Percentiles rank a stretch among this genome's conserved stretches.
Evolutionary conservation across 495 filamentous ascomycete species (phyloP).

Genomic region (Daldinia childiae): DNA sequence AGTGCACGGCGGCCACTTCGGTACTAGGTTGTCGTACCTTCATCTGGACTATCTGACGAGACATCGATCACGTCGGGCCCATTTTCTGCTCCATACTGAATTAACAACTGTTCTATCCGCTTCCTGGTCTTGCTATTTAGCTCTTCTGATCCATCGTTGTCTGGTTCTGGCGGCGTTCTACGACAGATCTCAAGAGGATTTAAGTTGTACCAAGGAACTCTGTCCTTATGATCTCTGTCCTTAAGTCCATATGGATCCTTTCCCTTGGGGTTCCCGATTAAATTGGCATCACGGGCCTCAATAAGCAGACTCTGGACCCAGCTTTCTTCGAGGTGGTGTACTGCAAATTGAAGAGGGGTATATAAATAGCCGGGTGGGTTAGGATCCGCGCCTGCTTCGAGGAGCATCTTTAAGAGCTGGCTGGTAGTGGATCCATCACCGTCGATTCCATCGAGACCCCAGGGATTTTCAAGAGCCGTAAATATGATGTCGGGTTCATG

Average conservation of each 20-base stretch:
- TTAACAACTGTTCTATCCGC: slow-evolving; percentile 22
- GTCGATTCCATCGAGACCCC: not conserved
- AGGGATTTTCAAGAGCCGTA: slow-evolving; percentile 21
- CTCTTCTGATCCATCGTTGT: not conserved
- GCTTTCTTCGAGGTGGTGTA: slow-evolving; percentile 20
- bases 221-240: not conserved
- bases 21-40: not conserved
- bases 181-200: slow-evolving; percentile 33
- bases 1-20: not conserved
- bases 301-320: slow-evolving; percentile 34
- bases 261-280: slow-evolving; percentile 20
- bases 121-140: slow-evolving; percentile 14
- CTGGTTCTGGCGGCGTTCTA: not conserved
- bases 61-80: not conserved
- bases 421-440: slow-evolving; percentile 20
- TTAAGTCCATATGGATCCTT: not conserved
- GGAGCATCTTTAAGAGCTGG: slow-evolving; percentile 29
- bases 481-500: slow-evolving; percentile 29
- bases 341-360: slow-evolving; percentile 32
- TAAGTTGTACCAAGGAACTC: slow-evolving; percentile 8
- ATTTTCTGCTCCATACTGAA: slow-evolving; percentile 23
- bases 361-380: slow-evolving; percentile 14
- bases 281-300: slow-evolving; percentile 25
- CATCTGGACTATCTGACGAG: not conserved
- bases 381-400: slow-evolving; percentile 38